These are phyloP conservation scores for Aspergillus floridensis DNA, from an alignment of 2,329 filamentous ascomycete genomes.

Conservation along the genomic window DNA sequence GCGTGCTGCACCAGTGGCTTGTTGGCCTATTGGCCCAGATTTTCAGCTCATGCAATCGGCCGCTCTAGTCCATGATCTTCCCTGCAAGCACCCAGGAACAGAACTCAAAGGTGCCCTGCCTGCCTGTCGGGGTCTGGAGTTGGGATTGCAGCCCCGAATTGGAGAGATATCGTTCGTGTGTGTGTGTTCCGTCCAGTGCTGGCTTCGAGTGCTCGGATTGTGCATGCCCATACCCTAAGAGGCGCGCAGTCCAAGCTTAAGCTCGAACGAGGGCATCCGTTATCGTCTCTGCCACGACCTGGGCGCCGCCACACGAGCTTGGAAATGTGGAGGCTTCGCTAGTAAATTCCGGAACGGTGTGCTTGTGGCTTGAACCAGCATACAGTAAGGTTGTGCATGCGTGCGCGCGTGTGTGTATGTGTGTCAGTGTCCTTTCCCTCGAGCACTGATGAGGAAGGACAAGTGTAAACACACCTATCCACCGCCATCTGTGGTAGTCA, in stretches of 20 bases:
- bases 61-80: constrained; percentile 6
- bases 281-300: not conserved
- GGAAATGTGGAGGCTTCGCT: not conserved
- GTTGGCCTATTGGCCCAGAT: not conserved
- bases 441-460: not conserved
- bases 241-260: not conserved
- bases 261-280: not conserved
- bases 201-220: not conserved
- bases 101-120: constrained; percentile 4
- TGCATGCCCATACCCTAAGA: not conserved
- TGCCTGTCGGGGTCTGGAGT: not conserved
- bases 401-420: no score
- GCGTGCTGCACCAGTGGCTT: constrained; percentile 1
- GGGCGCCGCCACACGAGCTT: not conserved
- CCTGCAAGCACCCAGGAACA: constrained; percentile 12
- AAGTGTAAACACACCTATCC: no score
- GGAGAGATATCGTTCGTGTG: not conserved
- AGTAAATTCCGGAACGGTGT: not conserved
- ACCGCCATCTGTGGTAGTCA: no score
- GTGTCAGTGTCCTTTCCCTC: not conserved
- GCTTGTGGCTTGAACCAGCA: not conserved
- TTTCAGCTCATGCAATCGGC: constrained; percentile 10
- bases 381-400: no score
- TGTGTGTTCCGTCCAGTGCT: not conserved
- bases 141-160: not conserved